Conservation (phyloP, 2,329 filamentous ascomycete genomes). For the Pseudocercospora macadamiae region DNA sequence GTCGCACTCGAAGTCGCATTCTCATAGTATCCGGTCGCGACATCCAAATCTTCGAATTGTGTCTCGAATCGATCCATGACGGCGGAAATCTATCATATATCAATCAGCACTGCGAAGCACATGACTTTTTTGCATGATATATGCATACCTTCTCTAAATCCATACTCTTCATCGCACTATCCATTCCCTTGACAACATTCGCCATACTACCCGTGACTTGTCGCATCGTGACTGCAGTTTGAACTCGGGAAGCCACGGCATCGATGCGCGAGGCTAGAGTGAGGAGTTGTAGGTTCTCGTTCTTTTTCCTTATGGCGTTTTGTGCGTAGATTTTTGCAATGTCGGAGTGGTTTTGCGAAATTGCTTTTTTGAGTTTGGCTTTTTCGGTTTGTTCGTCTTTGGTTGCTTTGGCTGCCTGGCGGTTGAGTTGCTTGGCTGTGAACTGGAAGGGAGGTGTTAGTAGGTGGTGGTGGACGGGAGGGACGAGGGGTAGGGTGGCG, state of each 20-base stretch:
- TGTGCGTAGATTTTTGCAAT: constrained; percentile 67
- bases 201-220: constrained; percentile 64
- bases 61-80: constrained; percentile 70
- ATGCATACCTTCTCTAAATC: constrained; percentile 64
- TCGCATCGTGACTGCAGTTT: constrained; percentile 66
- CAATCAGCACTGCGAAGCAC: background rate
- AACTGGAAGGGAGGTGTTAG: constrained; percentile 47
- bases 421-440: constrained; percentile 65
- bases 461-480: constrained; percentile 5
- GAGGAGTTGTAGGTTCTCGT: constrained; percentile 63
- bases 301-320: constrained; percentile 66
- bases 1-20: constrained; percentile 82
- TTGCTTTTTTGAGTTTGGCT: constrained; percentile 65
- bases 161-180: constrained; percentile 66
- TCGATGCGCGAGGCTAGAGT: constrained; percentile 62
- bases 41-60: constrained; percentile 56
- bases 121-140: no score
- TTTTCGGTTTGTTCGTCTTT: constrained; percentile 65
- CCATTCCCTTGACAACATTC: constrained; percentile 65
- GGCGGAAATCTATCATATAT: constrained; percentile 56
- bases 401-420: constrained; percentile 63
- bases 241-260: constrained; percentile 62
- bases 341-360: constrained; percentile 60
- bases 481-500: constrained; percentile 30
- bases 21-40: constrained; percentile 72